Evolutionary conservation across 192 early-diverging fungal genomes (phyloP), one percentile per base, ranked within the genome.

Genomic region (Backusella westeae): DNA sequence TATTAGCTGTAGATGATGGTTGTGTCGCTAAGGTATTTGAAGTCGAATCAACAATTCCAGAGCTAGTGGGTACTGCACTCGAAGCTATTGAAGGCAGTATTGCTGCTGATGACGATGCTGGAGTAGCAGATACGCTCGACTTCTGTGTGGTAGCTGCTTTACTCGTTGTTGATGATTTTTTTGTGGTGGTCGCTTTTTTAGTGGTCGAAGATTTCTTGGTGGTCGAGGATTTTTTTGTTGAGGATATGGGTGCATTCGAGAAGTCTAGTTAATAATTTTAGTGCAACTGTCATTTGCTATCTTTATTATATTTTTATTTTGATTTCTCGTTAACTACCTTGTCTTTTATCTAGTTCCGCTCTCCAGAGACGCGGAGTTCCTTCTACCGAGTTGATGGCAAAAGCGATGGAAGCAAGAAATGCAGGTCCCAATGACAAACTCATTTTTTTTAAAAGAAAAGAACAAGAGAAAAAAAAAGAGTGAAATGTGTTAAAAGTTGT

Each of bases 321-420:
- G 35, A 26, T 35, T 34, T n/a, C 3, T 68, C 35, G 14, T 21
- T 39, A 34, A n/a, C 5, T 38, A 39, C 35, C n/a, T 35, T 34
- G 17, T 69, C 68, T 69, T 69, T 69, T 69, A 36, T 21, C 38
- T 21, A 69, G 17, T 9, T 69, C 36, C 10, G 21, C 56, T 63
- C 56, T 21, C 68, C 68, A 69, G 34, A 41, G 35, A 68, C n/a
- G 68, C 35, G 68, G 68, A 36, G 68, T 69, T 41, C n/a, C 68
- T 19, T 36, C 35, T 10, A 38, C 38, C 10, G 68, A 69, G 34
- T 41, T 38, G 21, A 38, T 38, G 19, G 38, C 38, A 23, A 69
- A 29, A 14, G 68, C 68, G 36, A 69, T 69, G 68, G 68, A 69
- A 41, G 68, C 34, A 69, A 69, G 68, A 69, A 69, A 39, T 35